These are phyloP conservation scores for Umbelopsis sp. DNA, from an alignment of 192 early-diverging fungal species.

Conservation along the genomic window DNA sequence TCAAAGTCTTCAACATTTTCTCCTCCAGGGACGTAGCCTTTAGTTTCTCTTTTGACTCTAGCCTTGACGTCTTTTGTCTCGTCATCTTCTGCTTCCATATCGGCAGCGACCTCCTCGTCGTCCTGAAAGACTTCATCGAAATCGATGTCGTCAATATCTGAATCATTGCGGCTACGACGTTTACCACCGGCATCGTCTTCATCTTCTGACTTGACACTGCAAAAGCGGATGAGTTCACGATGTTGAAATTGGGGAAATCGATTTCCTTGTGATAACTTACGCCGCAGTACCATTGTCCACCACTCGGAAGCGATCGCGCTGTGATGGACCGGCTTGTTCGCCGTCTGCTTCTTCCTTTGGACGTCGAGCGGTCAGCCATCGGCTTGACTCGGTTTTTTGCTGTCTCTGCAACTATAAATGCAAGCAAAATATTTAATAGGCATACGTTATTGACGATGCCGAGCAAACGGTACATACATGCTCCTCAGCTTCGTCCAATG, in stretches of 20 bases:
- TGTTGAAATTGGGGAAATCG: not conserved
- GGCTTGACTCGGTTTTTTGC: constrained; percentile 50
- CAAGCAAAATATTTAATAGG: not conserved
- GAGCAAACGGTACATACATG: constrained; percentile 47
- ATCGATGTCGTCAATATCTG: constrained; percentile 71
- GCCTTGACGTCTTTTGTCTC: constrained; percentile 58
- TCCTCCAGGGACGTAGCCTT: constrained; percentile 31
- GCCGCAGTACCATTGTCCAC: constrained; percentile 45
- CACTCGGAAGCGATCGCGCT: constrained; percentile 28
- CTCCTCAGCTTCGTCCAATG: constrained; percentile 79
- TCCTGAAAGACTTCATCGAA: constrained; percentile 84
- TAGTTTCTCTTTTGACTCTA: constrained; percentile 50
- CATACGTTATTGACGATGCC: constrained; percentile 19
- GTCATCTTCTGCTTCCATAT: constrained; percentile 70
- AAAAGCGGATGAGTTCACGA: not conserved
- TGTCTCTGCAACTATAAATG: constrained; percentile 42
- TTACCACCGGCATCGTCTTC: constrained; percentile 49
- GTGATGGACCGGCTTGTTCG: not conserved
- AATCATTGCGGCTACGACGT: constrained; percentile 24
- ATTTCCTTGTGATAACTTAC: constrained; percentile 28
- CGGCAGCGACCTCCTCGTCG: constrained; percentile 75
- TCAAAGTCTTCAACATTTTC: constrained; percentile 41
- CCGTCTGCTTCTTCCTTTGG: constrained; percentile 45
- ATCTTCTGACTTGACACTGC: constrained; percentile 46
- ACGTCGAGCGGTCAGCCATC: constrained; percentile 56